Evolutionary conservation across 1,139 yeast species (phyloP), one percentile per base, ranked within the genome.

Genomic region (Blastobotrys malaysiensis): DNA sequence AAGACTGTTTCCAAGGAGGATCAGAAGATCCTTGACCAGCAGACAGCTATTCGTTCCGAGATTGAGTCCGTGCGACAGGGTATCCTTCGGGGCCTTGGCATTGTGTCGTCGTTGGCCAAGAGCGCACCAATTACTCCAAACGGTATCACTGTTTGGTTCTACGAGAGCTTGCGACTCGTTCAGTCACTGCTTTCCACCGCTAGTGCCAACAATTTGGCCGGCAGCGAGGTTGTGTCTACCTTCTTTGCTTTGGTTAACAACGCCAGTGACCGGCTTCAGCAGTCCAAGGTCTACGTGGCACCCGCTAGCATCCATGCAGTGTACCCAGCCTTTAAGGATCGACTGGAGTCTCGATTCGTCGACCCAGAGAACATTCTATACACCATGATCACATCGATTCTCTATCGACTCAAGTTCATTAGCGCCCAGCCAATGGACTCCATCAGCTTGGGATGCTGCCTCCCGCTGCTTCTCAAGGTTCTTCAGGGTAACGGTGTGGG

Each of bases 401-500:
- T 93, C 49, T 91, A 86, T 74, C 79, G 88, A 68, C 73, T 89
- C 60, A 88, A 89, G 63, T 81, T 88, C 62, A 74, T 86, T 36
- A 78, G 89, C 18, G 95, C 86, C 63, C 89, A 86, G 65, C 84
- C 89, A 2, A 77, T 91, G 56, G 93, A 88, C 62, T 69, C 83
- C 1, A 72, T 82, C 49, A 79, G 93, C 1, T 75, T 91, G 62
- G 81, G 86, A 43, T 93, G 88, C 68, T 70, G 87, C 27, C 74
- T 88, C 45, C 97, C 98, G 1, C 71, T 91, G 59, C 70, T 90
- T 51, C 79, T 82, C 20, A 79, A 78, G 57, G 52, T 52, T 2
- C 51, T 49, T 27, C 51, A 53, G 45, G 54, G 80, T 76, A 56
- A 79, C 81, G 46, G 97, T 80, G 67, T 87, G 80, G 73, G 81